Evolutionary conservation across 2,329 filamentous ascomycete species (phyloP), one percentile per base, ranked within the genome.

Genomic region (Tympanopsis confertula): DNA sequence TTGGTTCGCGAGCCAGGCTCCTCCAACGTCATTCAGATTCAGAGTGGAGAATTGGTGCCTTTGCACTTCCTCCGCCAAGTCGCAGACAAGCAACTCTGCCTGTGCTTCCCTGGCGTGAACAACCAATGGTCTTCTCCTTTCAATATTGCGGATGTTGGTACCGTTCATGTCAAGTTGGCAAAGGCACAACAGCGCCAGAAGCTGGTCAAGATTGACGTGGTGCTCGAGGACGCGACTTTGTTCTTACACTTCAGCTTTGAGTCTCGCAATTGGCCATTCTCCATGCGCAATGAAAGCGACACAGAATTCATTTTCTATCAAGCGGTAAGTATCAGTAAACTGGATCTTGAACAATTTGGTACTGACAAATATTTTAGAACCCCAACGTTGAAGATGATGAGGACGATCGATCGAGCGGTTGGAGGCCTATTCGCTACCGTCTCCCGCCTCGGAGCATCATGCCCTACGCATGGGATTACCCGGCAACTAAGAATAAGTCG

Each of bases 391-490:
- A 85, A 38, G 86, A 86, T 3, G 30, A 33, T 15, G 30, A 33
- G 30, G 30, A 33, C 7, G 30, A 33, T 17, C 12, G 30, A 17
- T 12, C 30, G 17, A 33, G 30, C 17, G 30, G 30, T 15, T 98
- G 91, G 86, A 82, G 85, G 45, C 88, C 87, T 2, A 86, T 98
- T 43, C 74, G 86, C 38, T 98, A 98, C 60, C 82, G 89, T 20
- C 68, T 98, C 20, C 93, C 93, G 2, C 80, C 89, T 12, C 74
- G 91, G 42, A 96, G 89, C 58, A 95, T 98, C 58, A 98, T 98
- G 91, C 91, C 93, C 1, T 98, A 98, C 52, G 89, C 91, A 2
- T 98, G 91, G 91, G 93, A 98, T 54, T 98, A 94, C 60, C 93
- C 91, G 1, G 89, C 91, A 1, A 88, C 87, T n/a, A 95, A 94